Conservation (phyloP, 2,329 filamentous ascomycete genomes). For the Pseudogymnoascus sp. region DNA sequence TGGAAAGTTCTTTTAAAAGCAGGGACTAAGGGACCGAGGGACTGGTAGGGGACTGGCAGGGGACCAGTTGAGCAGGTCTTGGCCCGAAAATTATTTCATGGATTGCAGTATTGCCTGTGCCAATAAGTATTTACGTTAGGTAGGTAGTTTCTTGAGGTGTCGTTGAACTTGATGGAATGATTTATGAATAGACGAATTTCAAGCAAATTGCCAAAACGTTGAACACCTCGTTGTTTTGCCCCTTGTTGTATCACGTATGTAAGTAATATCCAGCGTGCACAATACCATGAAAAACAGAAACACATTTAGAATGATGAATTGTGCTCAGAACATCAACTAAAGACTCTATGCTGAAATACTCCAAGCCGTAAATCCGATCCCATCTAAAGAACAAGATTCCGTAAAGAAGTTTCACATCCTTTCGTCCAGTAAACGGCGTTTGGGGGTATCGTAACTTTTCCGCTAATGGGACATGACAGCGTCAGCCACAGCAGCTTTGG, state of each 20-base stretch:
- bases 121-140: not conserved
- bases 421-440: not conserved
- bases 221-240: not conserved
- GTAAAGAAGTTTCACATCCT: not conserved
- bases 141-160: not conserved
- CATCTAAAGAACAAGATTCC: conserved; percentile 6
- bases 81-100: not conserved
- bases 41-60: not conserved
- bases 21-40: not conserved
- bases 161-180: not conserved
- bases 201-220: not conserved
- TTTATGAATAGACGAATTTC: not conserved
- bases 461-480: conserved; percentile 27
- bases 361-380: not conserved
- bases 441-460: conserved; percentile 2
- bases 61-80: not conserved
- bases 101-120: not conserved
- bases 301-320: conserved; percentile 7
- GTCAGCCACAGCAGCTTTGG: conserved; percentile 18
- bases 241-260: not conserved
- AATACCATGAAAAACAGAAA: not conserved
- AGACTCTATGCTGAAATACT: not conserved
- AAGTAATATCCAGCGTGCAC: not conserved
- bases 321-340: not conserved
- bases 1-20: conserved; percentile 43